Conservation (phyloP, 345 rosid genomes). For the Heritiera fomes region DNA sequence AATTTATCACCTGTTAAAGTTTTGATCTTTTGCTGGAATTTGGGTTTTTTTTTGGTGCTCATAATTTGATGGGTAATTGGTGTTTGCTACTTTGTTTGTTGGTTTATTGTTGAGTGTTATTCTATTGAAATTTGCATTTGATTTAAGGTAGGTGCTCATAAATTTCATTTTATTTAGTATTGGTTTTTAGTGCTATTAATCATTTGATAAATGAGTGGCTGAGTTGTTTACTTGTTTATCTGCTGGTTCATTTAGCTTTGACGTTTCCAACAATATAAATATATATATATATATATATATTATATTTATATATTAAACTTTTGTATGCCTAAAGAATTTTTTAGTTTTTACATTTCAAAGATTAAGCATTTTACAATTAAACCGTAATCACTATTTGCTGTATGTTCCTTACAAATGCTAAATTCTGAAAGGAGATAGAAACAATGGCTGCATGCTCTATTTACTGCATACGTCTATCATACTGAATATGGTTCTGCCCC, state of each 20-base stretch:
- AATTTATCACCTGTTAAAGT: neutral
- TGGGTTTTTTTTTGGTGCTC: neutral
- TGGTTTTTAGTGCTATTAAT: neutral
- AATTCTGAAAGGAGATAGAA: neutral
- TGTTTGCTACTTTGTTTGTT: neutral
- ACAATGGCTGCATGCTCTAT: neutral
- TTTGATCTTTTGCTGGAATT: neutral
- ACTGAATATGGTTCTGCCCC: neutral
- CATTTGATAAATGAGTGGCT: neutral
- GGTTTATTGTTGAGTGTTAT: neutral
- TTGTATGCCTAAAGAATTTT: neutral
- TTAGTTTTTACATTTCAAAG: neutral
- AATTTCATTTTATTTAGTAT: neutral
- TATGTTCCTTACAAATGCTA: neutral
- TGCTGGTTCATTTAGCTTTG: neutral
- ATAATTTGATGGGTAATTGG: neutral
- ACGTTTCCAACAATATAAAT: neutral
- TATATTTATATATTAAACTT: too few species aligned
- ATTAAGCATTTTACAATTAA: neutral
- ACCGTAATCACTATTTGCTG: neutral
- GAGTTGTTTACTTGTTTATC: neutral
- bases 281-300: too few species aligned
- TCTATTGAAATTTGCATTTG: neutral
- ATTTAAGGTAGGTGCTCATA: neutral
- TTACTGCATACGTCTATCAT: neutral